Conservation (phyloP, 208 protist genomes). For the Zelonia costaricensis region DNA sequence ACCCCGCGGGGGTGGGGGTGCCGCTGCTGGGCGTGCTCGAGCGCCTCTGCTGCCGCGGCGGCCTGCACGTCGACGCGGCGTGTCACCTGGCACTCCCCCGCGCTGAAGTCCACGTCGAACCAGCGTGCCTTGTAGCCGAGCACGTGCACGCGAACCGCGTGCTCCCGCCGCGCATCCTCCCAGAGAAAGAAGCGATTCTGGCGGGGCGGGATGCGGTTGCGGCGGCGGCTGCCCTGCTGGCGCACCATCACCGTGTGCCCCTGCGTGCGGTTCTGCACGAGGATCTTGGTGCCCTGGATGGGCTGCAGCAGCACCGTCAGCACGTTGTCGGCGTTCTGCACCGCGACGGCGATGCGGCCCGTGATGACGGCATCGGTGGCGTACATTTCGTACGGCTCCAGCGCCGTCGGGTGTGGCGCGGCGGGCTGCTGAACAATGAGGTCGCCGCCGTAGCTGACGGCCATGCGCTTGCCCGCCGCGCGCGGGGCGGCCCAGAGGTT, state of each 20-base stretch:
- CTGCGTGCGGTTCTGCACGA: conserved; percentile 70
- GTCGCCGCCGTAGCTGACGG: conserved; percentile 42
- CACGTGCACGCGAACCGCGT: conserved; percentile 62
- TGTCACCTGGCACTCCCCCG: conserved; percentile 59
- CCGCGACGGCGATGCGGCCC: conserved; percentile 60
- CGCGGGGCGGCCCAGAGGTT: conserved; percentile 77
- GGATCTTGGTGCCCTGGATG: conserved; percentile 66
- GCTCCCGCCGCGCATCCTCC: conserved; percentile 64
- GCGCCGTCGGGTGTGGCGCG: conserved; percentile 19
- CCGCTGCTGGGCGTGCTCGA: conserved; percentile 18
- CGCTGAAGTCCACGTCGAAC: conserved; percentile 82
- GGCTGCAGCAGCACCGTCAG: conserved; percentile 57
- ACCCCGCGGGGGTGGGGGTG: conserved; percentile 26
- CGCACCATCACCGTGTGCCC: conserved; percentile 53
- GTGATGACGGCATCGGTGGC: conserved; percentile 62
- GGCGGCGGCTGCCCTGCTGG: conserved; percentile 60
- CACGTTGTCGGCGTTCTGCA: conserved; percentile 58
- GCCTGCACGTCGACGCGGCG: conserved; percentile 31
- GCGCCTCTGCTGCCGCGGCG: conserved; percentile 15
- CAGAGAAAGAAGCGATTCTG: conserved; percentile 83
- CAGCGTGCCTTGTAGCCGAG: conserved; percentile 61
- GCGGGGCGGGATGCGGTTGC: conserved; percentile 56
- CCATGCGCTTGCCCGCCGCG: conserved; percentile 31
- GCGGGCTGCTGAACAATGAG: conserved; percentile 32
- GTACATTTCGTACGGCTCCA: conserved; percentile 28